Base-by-base conservation (phyloP, 805 yeast genomes). In the Huiozyma naganishii region DNA sequence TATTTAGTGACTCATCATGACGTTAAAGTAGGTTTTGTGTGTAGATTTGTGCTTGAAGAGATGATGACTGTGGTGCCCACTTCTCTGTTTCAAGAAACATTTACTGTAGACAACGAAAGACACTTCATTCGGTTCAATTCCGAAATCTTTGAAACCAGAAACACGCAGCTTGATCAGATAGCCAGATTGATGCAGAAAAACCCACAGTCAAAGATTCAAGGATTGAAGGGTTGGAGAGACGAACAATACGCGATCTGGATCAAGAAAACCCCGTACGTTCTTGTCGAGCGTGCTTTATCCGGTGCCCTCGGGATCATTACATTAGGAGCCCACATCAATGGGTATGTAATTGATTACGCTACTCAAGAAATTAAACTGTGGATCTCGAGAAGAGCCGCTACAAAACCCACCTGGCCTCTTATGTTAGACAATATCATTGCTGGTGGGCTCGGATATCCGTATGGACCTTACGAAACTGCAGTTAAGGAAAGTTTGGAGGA, bases 351-450 rank as follows among this genome's bases (percentile, higher is more conserved):
- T 0, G 71, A 76, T 2, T 54, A 74, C 5, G 17, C 45, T 3
- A 63, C 68, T 35, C 72, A 73, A 1, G 64, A 67, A 32, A 48
- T 73, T 30, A 73, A 75, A 52, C 53, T 83, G 45, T 92, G 97
- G 97, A 72, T 90, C 7, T 95, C 98, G 0, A 67, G 86, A 48
- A 68, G 98, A 50, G 73, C 97, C 0, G 60, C 68, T 5, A 71
- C 78, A 1, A 92, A 92, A 60, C 81, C 81, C 12, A 92, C 98
- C 0, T 90, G 77, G 66, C 97, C 98, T 0, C 83, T 84, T 0
- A 82, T 77, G 83, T 71, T 89, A 34, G 98, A 92, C 60, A 90
- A 89, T 60, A 87, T 95, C 1, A 84, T 92, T 6, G 98, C 95
- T 0, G 98, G 98, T 1, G 98, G 98, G 0, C 55, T 92, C 4